These are phyloP conservation scores for Chaetothyriales sp. DNA, from an alignment of 2,329 filamentous ascomycete genomes.

Conservation along the genomic window DNA sequence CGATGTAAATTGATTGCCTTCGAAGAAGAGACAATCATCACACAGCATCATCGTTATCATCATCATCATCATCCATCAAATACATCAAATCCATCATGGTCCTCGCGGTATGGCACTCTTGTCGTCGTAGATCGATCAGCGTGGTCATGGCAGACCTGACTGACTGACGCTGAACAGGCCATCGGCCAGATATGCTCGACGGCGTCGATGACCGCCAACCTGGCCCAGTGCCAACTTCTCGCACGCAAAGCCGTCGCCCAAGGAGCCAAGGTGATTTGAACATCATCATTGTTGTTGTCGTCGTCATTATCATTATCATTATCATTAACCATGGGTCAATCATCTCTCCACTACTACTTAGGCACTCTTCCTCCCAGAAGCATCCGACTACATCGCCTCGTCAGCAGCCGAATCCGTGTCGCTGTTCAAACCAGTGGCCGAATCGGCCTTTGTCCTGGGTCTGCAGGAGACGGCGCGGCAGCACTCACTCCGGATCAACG, in stretches of 20 bases:
- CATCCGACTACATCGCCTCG: conserved; percentile 70
- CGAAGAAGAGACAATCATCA: no score
- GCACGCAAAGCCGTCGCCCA: conserved; percentile 57
- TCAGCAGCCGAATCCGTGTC: conserved; percentile 52
- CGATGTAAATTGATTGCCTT: no score
- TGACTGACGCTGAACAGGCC: conserved; percentile 39
- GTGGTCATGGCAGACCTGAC: neutral
- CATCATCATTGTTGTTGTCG: conserved; percentile 2
- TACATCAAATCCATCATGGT: conserved; percentile 7
- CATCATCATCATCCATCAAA: no score
- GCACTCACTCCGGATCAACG: conserved; percentile 57
- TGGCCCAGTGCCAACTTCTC: conserved; percentile 59
- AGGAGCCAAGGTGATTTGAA: conserved; percentile 53
- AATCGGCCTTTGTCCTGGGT: conserved; percentile 60
- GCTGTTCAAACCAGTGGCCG: conserved; percentile 51
- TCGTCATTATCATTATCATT: conserved; percentile 4
- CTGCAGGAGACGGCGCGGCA: conserved; percentile 52
- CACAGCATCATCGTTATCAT: no score
- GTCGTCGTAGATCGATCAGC: neutral
- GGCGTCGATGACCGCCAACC: conserved; percentile 59
- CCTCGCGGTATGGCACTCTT: conserved; percentile 12
- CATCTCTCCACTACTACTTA: no score
- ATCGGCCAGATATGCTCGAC: conserved; percentile 84
- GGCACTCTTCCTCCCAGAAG: conserved; percentile 84
- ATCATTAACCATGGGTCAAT: no score